Conservation (phyloP, 371 early-diverging fungal species). For the Apophysomyces ossiformis region DNA sequence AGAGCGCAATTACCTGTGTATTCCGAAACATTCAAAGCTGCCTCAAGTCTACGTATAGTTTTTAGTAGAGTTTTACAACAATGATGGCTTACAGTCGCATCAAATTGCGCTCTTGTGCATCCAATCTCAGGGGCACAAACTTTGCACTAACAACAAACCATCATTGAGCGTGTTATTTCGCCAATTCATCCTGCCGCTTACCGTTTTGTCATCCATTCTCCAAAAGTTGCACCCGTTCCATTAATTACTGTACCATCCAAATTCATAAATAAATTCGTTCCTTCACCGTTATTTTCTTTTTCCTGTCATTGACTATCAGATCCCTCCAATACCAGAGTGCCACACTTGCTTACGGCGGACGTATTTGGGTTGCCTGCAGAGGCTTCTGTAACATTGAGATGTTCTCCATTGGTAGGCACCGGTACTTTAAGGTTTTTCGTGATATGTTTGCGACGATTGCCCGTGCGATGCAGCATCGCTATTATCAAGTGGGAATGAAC, state of each 20-base stretch:
- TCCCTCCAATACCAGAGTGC: not conserved
- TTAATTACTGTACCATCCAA: conserved; percentile 54
- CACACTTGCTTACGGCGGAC: not conserved
- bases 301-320: not conserved
- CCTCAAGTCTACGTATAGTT: conserved; percentile 67
- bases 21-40: conserved; percentile 89
- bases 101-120: conserved; percentile 84
- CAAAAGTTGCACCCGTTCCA: conserved; percentile 57
- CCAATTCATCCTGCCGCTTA: conserved; percentile 14
- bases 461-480: conserved; percentile 61
- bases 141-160: conserved; percentile 59
- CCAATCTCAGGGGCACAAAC: conserved; percentile 91
- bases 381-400: not conserved
- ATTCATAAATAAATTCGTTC: conserved; percentile 20
- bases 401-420: conserved; percentile 8
- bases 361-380: not conserved
- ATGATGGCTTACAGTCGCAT: conserved; percentile 67
- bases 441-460: conserved; percentile 49
- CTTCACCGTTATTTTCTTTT: not conserved
- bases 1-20: conserved; percentile 39
- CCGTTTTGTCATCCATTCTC: conserved; percentile 77
- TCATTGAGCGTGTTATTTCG: not conserved
- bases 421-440: conserved; percentile 31
- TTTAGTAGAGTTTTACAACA: conserved; percentile 1
- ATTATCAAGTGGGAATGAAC: not conserved